phyloP scores from a whole-genome alignment of 352 stramenopile genomes.

The Blastocystis sp. region DNA sequence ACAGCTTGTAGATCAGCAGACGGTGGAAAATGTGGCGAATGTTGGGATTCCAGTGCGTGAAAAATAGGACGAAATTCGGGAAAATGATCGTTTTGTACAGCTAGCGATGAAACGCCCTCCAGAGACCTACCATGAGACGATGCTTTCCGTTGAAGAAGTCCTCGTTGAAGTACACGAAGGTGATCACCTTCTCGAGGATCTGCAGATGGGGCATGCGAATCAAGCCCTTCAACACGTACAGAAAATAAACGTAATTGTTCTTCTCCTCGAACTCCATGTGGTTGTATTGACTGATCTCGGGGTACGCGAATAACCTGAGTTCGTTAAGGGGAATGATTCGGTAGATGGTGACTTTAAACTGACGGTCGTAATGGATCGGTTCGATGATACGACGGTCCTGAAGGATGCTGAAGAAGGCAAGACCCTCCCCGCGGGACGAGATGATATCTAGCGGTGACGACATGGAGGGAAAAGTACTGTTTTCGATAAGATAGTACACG shows the following conservation, averaged over 20 bases:
- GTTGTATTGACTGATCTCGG: constrained; percentile 50
- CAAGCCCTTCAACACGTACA: constrained; percentile 38
- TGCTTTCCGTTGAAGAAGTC: constrained; percentile 69
- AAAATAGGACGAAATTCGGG: constrained; percentile 35
- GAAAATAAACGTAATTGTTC: constrained; percentile 54
- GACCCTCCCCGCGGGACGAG: constrained; percentile 41
- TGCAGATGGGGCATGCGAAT: constrained; percentile 60
- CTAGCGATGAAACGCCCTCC: not conserved
- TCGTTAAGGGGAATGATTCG: not conserved
- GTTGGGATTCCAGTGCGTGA: constrained; percentile 57
- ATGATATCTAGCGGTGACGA: constrained; percentile 39
- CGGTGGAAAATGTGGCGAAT: constrained; percentile 71
- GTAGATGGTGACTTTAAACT: constrained; percentile 30
- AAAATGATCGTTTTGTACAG: constrained; percentile 58
- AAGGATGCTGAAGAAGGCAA: constrained; percentile 32
- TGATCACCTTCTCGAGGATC: constrained; percentile 65
- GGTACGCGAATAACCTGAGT: constrained; percentile 28
- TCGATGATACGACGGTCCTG: constrained; percentile 37
- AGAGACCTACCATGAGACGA: not conserved
- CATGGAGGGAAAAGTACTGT: not conserved
- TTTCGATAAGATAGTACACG: constrained; percentile 40
- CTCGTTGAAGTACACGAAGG: constrained; percentile 60
- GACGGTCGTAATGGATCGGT: constrained; percentile 54
- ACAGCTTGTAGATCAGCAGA: constrained; percentile 50
- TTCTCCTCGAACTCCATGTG: constrained; percentile 51